Conservation (phyloP, 2,329 filamentous ascomycete genomes). For the Fusarium sp. region DNA sequence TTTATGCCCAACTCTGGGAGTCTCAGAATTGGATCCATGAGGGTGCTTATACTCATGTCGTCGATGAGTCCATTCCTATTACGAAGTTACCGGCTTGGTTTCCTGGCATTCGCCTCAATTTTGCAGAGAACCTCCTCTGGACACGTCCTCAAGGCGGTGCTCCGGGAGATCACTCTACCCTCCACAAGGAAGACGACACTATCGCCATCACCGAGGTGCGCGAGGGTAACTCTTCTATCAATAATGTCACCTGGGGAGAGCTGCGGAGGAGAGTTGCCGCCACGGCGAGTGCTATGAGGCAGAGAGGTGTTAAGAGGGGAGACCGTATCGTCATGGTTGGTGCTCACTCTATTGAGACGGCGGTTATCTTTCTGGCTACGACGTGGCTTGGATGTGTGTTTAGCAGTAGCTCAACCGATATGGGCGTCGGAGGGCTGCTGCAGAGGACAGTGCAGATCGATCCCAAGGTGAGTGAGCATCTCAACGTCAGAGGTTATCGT, state of each 20-base stretch:
- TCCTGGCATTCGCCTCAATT: conserved; percentile 78
- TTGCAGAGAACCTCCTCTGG: conserved; percentile 84
- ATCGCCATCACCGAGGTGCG: conserved; percentile 79
- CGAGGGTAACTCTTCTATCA: conserved; percentile 70
- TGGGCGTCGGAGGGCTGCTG: conserved; percentile 82
- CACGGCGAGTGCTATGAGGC: conserved; percentile 75
- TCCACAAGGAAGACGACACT: conserved; percentile 76
- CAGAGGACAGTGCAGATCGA: conserved; percentile 80
- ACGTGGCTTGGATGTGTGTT: conserved; percentile 80
- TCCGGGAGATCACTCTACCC: conserved; percentile 60
- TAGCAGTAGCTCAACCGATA: conserved; percentile 82
- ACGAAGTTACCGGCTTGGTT: conserved; percentile 83
- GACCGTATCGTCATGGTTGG: conserved; percentile 82
- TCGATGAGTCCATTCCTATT: conserved; percentile 78
- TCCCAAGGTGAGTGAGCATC: conserved; percentile 62
- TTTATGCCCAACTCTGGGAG: conserved; percentile 75
- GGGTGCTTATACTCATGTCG: conserved; percentile 68
- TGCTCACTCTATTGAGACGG: conserved; percentile 79
- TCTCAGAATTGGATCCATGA: conserved; percentile 71
- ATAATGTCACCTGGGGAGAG: conserved; percentile 74
- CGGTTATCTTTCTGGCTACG: conserved; percentile 77
- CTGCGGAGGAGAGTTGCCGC: conserved; percentile 69
- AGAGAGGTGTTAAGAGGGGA: conserved; percentile 74
- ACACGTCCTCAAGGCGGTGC: conserved; percentile 57
- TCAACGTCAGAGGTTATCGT: too few species aligned